Evolutionary conservation across 257 asterid genomes (phyloP).

Genomic region (Nicotiana noctiflora): DNA sequence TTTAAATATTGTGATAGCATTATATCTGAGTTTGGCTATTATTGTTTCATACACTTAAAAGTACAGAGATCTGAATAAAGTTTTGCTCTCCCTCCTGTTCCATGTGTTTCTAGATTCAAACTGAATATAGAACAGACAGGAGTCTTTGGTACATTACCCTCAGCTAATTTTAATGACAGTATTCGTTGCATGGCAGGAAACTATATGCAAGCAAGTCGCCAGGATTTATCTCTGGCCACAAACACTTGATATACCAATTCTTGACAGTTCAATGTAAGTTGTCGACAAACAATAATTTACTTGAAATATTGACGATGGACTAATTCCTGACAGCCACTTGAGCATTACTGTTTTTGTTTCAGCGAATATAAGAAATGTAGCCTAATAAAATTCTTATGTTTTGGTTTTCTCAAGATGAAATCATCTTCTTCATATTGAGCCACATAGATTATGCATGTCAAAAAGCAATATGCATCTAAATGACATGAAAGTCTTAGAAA

Average conservation of each 20-base stretch:
- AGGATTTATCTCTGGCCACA: conserved; percentile 74
- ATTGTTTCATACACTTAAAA: not conserved
- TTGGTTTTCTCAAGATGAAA: no score
- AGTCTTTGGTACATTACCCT: not conserved
- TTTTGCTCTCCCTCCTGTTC: not conserved
- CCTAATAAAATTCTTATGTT: no score
- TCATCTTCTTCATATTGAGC: no score
- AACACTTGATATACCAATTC: conserved; percentile 49
- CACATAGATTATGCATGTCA: not conserved
- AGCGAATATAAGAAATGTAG: no score
- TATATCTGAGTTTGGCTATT: not conserved
- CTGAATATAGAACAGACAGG: not conserved
- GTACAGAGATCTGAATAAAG: not conserved
- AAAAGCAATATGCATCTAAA: not conserved
- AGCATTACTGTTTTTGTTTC: not conserved
- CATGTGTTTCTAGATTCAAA: not conserved
- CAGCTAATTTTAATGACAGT: not conserved
- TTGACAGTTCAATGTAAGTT: conserved; percentile 68
- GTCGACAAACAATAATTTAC: not conserved
- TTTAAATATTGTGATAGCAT: not conserved
- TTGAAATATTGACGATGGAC: conserved; percentile 3
- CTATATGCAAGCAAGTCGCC: conserved; percentile 42
- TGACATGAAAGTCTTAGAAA: not conserved
- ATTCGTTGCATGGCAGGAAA: conserved; percentile 38
- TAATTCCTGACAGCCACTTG: not conserved